phyloP scores from a whole-genome alignment of 192 early-diverging fungal species.

The Linderina pennispora region DNA sequence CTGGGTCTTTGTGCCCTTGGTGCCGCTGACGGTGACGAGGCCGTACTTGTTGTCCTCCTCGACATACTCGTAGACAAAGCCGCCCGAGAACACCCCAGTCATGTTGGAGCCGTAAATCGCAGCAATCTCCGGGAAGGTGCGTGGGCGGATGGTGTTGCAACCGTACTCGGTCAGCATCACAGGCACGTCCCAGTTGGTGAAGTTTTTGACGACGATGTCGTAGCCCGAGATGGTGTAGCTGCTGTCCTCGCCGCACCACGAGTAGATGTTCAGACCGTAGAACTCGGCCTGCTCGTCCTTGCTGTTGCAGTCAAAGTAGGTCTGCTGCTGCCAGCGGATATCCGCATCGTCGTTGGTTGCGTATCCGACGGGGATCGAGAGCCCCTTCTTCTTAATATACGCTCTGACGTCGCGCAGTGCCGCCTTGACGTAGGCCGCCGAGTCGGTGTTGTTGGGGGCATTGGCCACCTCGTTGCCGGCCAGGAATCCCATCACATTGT shows the following conservation, averaged over 20 bases:
- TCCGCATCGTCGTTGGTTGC: slow-evolving; percentile 67
- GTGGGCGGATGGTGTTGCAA: slow-evolving; percentile 61
- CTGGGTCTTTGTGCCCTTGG: slow-evolving; percentile 28
- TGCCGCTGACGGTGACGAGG: slow-evolving; percentile 52
- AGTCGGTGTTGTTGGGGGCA: slow-evolving; percentile 51
- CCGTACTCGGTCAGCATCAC: slow-evolving; percentile 74
- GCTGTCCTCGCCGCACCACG: slow-evolving; percentile 63
- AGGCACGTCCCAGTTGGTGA: slow-evolving; percentile 55
- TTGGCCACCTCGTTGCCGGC: slow-evolving; percentile 75
- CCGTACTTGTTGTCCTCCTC: slow-evolving; percentile 74
- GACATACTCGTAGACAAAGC: slow-evolving; percentile 70
- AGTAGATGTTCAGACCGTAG: slow-evolving; percentile 69
- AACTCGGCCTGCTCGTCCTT: slow-evolving; percentile 58
- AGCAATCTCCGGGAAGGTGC: slow-evolving; percentile 61
- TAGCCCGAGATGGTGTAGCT: slow-evolving; percentile 65
- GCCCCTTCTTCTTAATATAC: slow-evolving; percentile 49
- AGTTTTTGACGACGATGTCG: slow-evolving; percentile 54
- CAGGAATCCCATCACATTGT: slow-evolving; percentile 62
- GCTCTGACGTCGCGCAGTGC: slow-evolving; percentile 59
- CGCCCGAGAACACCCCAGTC: slow-evolving; percentile 60
- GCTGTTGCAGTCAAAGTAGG: slow-evolving; percentile 66
- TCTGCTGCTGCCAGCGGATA: slow-evolving; percentile 58
- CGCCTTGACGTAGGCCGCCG: slow-evolving; percentile 66
- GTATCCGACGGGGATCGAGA: slow-evolving; percentile 67
- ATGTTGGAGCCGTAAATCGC: slow-evolving; percentile 66